Percentiles rank a stretch among this genome's conserved stretches.
Evolutionary conservation across 805 yeast species (phyloP).

Genomic region (Kodamaea neixiangensis): DNA sequence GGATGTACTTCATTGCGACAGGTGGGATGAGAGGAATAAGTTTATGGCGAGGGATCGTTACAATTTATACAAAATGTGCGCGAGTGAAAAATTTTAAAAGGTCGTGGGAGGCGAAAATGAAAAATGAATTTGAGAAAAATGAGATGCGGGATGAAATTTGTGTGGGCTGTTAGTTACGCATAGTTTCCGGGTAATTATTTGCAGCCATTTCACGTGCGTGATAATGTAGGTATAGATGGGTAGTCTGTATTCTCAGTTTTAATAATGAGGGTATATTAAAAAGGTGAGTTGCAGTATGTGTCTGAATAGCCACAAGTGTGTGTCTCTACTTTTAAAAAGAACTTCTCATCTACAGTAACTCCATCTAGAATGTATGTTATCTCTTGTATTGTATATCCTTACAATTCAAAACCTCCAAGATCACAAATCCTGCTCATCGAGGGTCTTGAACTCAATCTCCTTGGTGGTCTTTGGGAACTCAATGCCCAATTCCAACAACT

Average conservation of each 20-base stretch:
- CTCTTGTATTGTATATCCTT: too few relatives aligned
- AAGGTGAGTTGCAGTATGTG: too few relatives aligned
- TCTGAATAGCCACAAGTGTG: too few relatives aligned
- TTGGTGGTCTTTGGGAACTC: constrained; percentile 51
- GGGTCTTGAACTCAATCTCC: constrained; percentile 57
- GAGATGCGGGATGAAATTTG: not conserved
- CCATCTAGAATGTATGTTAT: too few relatives aligned
- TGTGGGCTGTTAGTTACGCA: constrained; percentile 1
- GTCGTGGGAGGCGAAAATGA: constrained; percentile 7
- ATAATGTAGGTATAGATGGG: not conserved
- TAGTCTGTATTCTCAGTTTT: too few relatives aligned
- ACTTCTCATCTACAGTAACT: not conserved
- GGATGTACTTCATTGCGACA: constrained; percentile 70
- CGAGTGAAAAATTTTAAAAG: not conserved
- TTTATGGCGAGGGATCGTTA: not conserved
- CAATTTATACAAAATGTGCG: not conserved
- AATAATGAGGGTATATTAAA: too few relatives aligned
- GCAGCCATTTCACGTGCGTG: not conserved
- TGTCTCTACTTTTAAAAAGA: too few relatives aligned
- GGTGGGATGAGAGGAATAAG: not conserved
- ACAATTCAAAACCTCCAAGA: not conserved
- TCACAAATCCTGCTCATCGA: constrained; percentile 61
- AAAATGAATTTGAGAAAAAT: not conserved
- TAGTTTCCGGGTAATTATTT: constrained; percentile 5
- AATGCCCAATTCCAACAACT: constrained; percentile 47